A percentile compares a stretch with the other conserved stretches of the same genome.
Evolutionary conservation across 306 rosid species (phyloP).

Genomic region (Rosa chinensis): DNA sequence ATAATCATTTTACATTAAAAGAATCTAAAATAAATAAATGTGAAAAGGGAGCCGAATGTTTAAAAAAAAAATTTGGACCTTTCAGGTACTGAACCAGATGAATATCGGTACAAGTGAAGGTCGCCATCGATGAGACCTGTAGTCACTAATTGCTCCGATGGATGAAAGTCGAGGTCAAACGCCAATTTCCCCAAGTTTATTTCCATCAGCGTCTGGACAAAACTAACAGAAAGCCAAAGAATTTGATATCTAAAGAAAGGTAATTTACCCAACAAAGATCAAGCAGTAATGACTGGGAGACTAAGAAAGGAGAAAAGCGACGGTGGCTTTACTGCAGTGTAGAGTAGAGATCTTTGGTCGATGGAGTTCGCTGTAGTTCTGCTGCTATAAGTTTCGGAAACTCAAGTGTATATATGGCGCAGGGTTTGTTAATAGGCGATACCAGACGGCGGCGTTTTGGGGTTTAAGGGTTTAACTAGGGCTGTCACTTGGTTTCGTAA

Average conservation of each 20-base stretch:
- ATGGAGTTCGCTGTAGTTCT: neutral
- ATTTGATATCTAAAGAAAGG: neutral
- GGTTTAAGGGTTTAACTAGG: slow-evolving; percentile 3
- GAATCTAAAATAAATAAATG: neutral
- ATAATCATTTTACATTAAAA: neutral
- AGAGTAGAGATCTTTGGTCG: neutral
- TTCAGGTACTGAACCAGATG: slow-evolving; percentile 47
- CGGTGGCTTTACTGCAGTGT: no score
- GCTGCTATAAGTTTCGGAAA: neutral
- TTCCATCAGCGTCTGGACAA: slow-evolving; percentile 37
- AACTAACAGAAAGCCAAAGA: neutral
- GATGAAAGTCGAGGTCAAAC: slow-evolving; percentile 81
- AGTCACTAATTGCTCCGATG: slow-evolving; percentile 57
- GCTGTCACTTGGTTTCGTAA: no score
- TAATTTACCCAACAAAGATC: neutral
- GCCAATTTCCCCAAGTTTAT: slow-evolving; percentile 60
- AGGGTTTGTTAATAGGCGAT: no score
- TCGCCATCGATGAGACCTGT: slow-evolving; percentile 65
- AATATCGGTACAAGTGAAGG: slow-evolving; percentile 68
- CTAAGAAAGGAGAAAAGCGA: no score
- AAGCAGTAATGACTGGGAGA: neutral
- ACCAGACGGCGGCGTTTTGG: neutral
- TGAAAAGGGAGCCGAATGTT: neutral
- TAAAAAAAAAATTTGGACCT: slow-evolving; percentile 38
- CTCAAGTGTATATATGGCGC: neutral